These are phyloP conservation scores for Rubroboletus satanas DNA, from an alignment of 768 basidiomycete species.

Conservation along the genomic window DNA sequence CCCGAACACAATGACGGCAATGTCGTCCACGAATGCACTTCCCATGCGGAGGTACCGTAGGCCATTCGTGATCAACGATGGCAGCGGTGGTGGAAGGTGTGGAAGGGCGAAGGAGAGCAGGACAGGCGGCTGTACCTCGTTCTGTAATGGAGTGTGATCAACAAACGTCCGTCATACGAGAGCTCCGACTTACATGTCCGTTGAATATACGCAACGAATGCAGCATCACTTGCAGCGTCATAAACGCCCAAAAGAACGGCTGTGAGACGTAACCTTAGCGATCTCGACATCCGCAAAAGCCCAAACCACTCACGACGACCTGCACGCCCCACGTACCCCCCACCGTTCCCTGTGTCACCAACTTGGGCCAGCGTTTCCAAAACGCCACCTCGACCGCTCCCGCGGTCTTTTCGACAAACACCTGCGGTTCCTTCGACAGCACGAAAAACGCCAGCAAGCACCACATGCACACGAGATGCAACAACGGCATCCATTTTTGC, in stretches of 20 bases:
- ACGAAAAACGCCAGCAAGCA: constrained; percentile 64
- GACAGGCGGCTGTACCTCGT: constrained; percentile 55
- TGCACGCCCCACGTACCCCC: constrained; percentile 48
- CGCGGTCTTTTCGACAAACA: constrained; percentile 37
- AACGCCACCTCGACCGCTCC: constrained; percentile 33
- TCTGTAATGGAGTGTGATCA: constrained; percentile 36
- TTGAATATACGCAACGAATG: constrained; percentile 72
- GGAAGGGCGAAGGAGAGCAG: constrained; percentile 59
- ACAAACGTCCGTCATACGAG: background rate
- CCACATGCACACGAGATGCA: constrained; percentile 67
- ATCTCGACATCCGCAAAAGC: background rate
- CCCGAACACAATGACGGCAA: constrained; percentile 67
- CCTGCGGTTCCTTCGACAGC: constrained; percentile 58
- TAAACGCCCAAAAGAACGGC: constrained; percentile 84
- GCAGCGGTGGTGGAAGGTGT: constrained; percentile 61
- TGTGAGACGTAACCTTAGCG: constrained; percentile 25
- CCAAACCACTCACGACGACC: constrained; percentile 46
- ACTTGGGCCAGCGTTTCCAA: constrained; percentile 64
- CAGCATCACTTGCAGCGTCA: constrained; percentile 63
- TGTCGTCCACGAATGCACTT: constrained; percentile 63
- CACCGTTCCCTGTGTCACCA: constrained; percentile 39
- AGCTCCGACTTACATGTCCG: constrained; percentile 50
- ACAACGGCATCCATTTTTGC: constrained; percentile 60
- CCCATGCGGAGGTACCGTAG: constrained; percentile 70
- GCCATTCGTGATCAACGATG: constrained; percentile 56